A percentile compares a stretch with the other conserved stretches of the same genome.
These are phyloP conservation scores for Kandelia obovata DNA, from an alignment of 345 rosid species.

Conservation along the genomic window DNA sequence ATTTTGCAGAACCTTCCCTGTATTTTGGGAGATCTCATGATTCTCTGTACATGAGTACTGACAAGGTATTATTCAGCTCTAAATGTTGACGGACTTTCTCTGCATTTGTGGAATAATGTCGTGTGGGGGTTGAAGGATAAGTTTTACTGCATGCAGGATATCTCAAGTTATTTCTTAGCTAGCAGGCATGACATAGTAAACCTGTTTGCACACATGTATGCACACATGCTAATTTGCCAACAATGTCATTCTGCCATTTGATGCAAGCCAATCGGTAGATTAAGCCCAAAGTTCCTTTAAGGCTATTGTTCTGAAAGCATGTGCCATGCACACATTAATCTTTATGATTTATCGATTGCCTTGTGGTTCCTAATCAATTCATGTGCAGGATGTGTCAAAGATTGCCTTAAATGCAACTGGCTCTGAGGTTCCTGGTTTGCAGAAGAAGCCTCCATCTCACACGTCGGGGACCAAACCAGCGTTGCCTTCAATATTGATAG, in stretches of 20 bases:
- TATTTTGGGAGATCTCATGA: constrained; percentile 32
- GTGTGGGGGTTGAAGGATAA: not conserved
- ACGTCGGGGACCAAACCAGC: constrained; percentile 47
- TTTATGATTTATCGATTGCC: not conserved
- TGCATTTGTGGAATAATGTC: not conserved
- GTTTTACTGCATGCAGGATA: not conserved
- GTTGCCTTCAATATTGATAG: constrained; percentile 52
- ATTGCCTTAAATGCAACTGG: constrained; percentile 26
- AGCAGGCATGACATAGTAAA: not conserved
- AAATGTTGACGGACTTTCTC: not conserved
- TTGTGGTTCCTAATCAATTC: constrained; percentile 13
- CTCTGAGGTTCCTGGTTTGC: constrained; percentile 25
- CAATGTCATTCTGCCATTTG: too few relatives aligned
- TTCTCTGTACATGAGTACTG: constrained; percentile 25
- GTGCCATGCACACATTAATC: not conserved
- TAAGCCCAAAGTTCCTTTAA: too few relatives aligned
- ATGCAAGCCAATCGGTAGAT: too few relatives aligned
- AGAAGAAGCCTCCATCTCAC: constrained; percentile 45
- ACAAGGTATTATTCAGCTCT: constrained; percentile 39
- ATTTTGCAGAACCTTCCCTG: constrained; percentile 27
- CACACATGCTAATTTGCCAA: not conserved
- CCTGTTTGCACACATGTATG: not conserved
- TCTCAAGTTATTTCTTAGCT: not conserved
- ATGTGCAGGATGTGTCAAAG: constrained; percentile 40
- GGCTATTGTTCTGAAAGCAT: not conserved